Conservation (phyloP, 495 filamentous ascomycete species). For the Tuber aestivum region DNA sequence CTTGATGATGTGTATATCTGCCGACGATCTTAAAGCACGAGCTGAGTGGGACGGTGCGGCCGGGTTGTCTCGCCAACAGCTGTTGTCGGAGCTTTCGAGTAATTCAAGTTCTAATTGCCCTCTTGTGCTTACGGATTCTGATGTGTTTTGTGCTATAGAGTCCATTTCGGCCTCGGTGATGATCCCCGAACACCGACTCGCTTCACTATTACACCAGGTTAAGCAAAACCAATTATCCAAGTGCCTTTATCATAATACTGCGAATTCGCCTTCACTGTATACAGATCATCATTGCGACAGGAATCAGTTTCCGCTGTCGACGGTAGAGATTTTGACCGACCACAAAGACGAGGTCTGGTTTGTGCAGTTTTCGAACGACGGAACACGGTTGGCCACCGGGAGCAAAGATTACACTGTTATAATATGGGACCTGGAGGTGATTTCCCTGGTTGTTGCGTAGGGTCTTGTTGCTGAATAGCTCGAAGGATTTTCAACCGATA, state of each 20-base stretch:
- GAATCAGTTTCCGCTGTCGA: slow-evolving; percentile 67
- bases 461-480: slow-evolving; percentile 18
- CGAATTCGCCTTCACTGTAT: slow-evolving; percentile 75
- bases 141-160: slow-evolving; percentile 49
- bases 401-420: slow-evolving; percentile 66
- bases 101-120: slow-evolving; percentile 13
- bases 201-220: slow-evolving; percentile 70
- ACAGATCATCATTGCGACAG: slow-evolving; percentile 79
- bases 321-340: slow-evolving; percentile 60
- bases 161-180: slow-evolving; percentile 96
- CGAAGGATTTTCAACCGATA: slow-evolving; percentile 55
- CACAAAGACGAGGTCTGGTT: slow-evolving; percentile 87
- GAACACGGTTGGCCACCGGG: slow-evolving; percentile 72
- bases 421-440: slow-evolving; percentile 68
- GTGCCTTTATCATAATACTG: slow-evolving; percentile 84
- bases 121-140: slow-evolving; percentile 11
- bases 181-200: slow-evolving; percentile 93
- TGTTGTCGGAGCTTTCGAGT: slow-evolving; percentile 83
- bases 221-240: slow-evolving; percentile 73
- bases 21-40: slow-evolving; percentile 71
- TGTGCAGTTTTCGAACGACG: slow-evolving; percentile 83
- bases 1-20: slow-evolving; percentile 77
- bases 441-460: slow-evolving; percentile 9
- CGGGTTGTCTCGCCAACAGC: slow-evolving; percentile 63
- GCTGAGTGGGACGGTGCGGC: slow-evolving; percentile 84